Conservation (phyloP, 2,329 filamentous ascomycete species). For the Periconia sp. region DNA sequence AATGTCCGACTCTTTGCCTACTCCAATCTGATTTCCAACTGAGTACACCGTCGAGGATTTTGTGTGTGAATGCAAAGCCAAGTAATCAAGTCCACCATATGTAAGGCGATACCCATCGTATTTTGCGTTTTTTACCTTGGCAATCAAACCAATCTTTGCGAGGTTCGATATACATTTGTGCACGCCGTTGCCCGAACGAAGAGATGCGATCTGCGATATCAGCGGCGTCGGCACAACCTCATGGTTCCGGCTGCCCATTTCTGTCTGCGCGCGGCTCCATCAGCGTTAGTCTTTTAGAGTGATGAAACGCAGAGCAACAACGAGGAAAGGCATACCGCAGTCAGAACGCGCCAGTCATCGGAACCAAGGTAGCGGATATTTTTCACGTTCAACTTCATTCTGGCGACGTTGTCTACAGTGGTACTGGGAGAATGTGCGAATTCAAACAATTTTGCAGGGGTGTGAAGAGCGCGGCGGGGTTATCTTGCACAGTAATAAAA, state of each 20-base stretch:
- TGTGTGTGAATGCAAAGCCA: conserved; percentile 89
- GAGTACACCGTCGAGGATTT: conserved; percentile 81
- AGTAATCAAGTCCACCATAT: conserved; percentile 95
- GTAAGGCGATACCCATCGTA: conserved; percentile 97
- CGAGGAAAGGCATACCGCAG: conserved; percentile 63
- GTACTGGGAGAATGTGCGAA: not conserved
- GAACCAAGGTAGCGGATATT: conserved; percentile 86
- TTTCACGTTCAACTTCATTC: conserved; percentile 94
- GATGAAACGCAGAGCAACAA: conserved; percentile 15
- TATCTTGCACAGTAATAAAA: conserved; percentile 1
- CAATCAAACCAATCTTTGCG: conserved; percentile 89
- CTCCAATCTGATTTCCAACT: conserved; percentile 90
- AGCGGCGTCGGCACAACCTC: conserved; percentile 91
- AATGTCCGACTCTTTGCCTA: conserved; percentile 97
- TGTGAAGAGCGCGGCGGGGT: conserved; percentile 9
- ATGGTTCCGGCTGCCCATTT: conserved; percentile 93
- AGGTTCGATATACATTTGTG: conserved; percentile 86
- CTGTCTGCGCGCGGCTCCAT: conserved; percentile 63
- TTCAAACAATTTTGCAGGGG: not conserved
- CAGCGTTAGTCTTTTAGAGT: conserved; percentile 40
- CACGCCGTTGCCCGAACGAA: conserved; percentile 72
- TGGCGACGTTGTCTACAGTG: conserved; percentile 9
- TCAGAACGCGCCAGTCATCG: conserved; percentile 94
- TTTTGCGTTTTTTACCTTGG: conserved; percentile 89
- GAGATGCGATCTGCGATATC: conserved; percentile 80